Conservation (phyloP, 2,329 filamentous ascomycete species). For the Monosporascus sp. region DNA sequence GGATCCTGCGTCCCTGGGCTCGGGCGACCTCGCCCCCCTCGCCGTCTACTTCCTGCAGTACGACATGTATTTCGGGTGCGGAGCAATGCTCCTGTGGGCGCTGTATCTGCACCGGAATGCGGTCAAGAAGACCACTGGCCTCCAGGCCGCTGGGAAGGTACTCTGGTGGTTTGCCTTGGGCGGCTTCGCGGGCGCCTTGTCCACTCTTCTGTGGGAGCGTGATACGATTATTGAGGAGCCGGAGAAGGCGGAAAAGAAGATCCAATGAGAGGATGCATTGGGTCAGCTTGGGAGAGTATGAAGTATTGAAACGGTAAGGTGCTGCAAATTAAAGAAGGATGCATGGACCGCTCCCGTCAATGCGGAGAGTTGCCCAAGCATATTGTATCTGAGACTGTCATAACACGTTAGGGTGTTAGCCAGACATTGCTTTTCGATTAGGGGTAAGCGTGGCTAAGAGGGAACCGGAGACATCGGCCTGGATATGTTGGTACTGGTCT, state of each 20-base stretch:
- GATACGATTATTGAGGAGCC: neutral
- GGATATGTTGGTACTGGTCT: no score
- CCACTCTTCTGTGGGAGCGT: neutral
- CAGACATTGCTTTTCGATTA: no score
- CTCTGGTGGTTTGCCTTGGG: neutral
- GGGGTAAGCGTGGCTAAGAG: no score
- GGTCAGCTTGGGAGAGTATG: neutral
- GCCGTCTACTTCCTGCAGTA: neutral
- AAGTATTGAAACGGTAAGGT: no score
- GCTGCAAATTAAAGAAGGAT: no score
- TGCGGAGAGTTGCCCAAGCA: no score
- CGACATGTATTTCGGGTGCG: neutral
- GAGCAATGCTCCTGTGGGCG: neutral
- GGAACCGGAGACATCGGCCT: no score
- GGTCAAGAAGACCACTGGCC: neutral
- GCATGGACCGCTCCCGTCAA: no score
- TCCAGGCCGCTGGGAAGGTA: neutral
- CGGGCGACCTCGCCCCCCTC: neutral
- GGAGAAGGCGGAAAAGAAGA: neutral
- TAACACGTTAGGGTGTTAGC: no score
- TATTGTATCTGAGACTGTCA: no score
- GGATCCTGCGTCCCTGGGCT: neutral
- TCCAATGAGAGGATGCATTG: neutral
- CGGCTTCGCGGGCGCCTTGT: neutral
- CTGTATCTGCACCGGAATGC: neutral